phyloP scores from a whole-genome alignment of 1,284 basidiomycete species.

The Ceratobasidium sp. region DNA sequence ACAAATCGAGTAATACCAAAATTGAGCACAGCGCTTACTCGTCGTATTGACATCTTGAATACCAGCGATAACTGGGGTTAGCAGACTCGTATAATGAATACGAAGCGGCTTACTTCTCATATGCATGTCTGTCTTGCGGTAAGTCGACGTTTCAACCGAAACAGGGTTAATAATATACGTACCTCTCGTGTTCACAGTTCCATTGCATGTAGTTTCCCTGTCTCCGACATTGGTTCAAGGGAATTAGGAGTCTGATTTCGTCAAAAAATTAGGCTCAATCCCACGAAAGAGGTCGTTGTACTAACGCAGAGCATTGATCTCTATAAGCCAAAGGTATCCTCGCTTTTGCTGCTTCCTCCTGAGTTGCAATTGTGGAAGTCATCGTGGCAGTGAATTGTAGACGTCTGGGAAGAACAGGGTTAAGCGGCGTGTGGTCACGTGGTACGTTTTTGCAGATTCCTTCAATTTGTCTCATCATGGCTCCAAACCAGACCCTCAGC shows the following conservation, averaged over 20 bases:
- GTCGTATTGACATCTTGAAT: constrained; percentile 83
- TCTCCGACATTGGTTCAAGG: constrained; percentile 82
- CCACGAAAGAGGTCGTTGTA: constrained; percentile 47
- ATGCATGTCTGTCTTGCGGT: constrained; percentile 59
- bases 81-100: constrained; percentile 17
- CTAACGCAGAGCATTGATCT: constrained; percentile 92
- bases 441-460: not conserved
- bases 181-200: constrained; percentile 83
- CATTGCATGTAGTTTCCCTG: constrained; percentile 78
- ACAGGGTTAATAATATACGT: constrained; percentile 34
- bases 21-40: constrained; percentile 68
- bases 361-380: constrained; percentile 80
- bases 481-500: constrained; percentile 28
- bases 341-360: constrained; percentile 81
- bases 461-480: not conserved
- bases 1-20: constrained; percentile 11
- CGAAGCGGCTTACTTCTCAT: constrained; percentile 71
- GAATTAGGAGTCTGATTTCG: constrained; percentile 76
- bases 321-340: constrained; percentile 85
- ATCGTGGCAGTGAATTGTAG: constrained; percentile 60
- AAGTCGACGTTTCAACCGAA: not conserved
- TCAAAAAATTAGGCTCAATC: not conserved
- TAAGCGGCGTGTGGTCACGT: constrained; percentile 6
- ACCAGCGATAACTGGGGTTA: constrained; percentile 9
- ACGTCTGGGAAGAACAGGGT: not conserved